phyloP scores from a whole-genome alignment of 345 rosid species.

The Lumnitzera racemosa region DNA sequence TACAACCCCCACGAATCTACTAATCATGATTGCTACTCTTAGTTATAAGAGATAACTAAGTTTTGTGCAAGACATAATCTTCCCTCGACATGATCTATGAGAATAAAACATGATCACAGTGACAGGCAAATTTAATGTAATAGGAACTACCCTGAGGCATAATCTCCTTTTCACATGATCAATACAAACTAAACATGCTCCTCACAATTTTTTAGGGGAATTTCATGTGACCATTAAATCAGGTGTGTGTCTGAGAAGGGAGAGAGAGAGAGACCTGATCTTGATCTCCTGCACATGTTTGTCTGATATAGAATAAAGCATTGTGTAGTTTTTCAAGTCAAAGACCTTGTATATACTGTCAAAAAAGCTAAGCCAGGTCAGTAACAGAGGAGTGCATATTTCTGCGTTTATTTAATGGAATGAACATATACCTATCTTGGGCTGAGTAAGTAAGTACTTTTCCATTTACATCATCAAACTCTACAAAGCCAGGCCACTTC shows the following conservation, averaged over 20 bases:
- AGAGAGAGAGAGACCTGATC: conserved; percentile 53
- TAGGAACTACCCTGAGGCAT: no score
- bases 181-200: no score
- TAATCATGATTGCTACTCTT: no score
- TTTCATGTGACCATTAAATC: no score
- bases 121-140: no score
- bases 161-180: no score
- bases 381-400: conserved; percentile 11
- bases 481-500: conserved; percentile 99
- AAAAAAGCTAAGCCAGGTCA: conserved; percentile 8
- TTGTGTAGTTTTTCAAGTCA: conserved; percentile 83
- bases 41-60: no score
- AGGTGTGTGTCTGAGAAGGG: neutral
- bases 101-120: no score
- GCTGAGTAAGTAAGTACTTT: conserved; percentile 95
- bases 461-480: conserved; percentile 98
- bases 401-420: conserved; percentile 6
- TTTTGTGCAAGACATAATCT: no score
- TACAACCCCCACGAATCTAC: no score
- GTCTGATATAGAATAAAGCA: conserved; percentile 88
- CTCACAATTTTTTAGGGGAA: no score
- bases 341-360: conserved; percentile 93
- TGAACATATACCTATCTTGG: conserved; percentile 55
- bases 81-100: no score
- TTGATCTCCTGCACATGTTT: conserved; percentile 91